Conservation (phyloP, 2,329 filamentous ascomycete genomes). For the Penicillium brasilianum region DNA sequence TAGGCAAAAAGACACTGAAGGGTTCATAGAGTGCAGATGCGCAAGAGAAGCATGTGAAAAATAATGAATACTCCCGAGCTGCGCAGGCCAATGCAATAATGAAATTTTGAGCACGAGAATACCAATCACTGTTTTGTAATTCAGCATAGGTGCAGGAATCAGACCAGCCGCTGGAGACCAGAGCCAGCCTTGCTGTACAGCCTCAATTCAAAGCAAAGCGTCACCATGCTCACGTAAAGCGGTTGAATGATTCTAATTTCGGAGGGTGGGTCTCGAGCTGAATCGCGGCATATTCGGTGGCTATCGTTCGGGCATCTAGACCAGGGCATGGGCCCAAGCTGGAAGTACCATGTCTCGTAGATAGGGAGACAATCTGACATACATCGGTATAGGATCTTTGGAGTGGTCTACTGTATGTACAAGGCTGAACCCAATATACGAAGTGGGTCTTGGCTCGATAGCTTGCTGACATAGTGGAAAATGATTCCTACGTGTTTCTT, state of each 20-base stretch:
- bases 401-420: not conserved
- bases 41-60: constrained; percentile 8
- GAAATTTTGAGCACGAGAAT: not conserved
- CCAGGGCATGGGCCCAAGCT: not conserved
- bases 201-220: constrained; percentile 9
- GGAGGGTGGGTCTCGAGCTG: not conserved
- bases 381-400: constrained; percentile 9
- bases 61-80: constrained; percentile 8
- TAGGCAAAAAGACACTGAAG: not conserved
- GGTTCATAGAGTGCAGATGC: constrained; percentile 3
- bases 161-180: constrained; percentile 11
- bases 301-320: constrained; percentile 1
- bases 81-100: not conserved
- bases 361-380: constrained; percentile 10
- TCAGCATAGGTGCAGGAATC: not conserved
- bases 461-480: constrained; percentile 6
- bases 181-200: constrained; percentile 15
- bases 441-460: not conserved
- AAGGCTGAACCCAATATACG: not conserved
- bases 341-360: constrained; percentile 9
- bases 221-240: constrained; percentile 1
- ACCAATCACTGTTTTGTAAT: constrained; percentile 6
- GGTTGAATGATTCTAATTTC: constrained; percentile 3
- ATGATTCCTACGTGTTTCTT: not conserved
- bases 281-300: not conserved